These are phyloP conservation scores for Verticillium klebahnii DNA, from an alignment of 2,329 filamentous ascomycete genomes.

Conservation along the genomic window DNA sequence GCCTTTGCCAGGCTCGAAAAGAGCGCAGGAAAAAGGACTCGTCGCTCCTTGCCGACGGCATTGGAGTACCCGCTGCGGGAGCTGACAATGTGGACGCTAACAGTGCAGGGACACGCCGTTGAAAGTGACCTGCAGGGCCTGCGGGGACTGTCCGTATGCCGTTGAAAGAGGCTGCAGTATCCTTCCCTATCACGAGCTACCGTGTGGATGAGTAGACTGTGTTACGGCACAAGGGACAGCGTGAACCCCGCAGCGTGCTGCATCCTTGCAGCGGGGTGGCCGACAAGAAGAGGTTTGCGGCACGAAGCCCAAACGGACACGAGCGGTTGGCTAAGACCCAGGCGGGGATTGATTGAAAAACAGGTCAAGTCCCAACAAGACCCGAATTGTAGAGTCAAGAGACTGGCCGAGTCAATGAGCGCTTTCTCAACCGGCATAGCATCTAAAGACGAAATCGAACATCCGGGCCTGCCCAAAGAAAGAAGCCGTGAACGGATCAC, in stretches of 20 bases:
- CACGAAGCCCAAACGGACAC: no score
- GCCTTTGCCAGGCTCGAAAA: neutral
- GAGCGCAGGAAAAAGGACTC: neutral
- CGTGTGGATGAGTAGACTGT: neutral
- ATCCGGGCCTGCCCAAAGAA: no score
- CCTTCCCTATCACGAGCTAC: neutral
- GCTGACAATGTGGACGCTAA: neutral
- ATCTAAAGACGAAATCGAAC: no score
- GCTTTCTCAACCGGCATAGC: no score
- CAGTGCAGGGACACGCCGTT: neutral
- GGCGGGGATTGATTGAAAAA: no score
- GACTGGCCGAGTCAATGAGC: no score
- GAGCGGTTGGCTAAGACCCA: no score
- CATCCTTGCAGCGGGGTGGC: no score
- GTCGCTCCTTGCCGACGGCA: neutral
- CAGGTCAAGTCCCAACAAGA: no score
- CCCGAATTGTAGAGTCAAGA: no score
- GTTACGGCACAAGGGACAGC: neutral
- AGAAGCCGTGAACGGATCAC: no score
- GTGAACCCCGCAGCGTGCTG: neutral
- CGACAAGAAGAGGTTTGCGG: no score
- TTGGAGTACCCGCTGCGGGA: neutral
- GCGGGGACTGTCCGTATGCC: neutral
- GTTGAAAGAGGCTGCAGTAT: neutral
- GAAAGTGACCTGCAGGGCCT: neutral